Evolutionary conservation across 2,329 filamentous ascomycete genomes (phyloP).

Genomic region (Chrysoporthe puriensis): DNA sequence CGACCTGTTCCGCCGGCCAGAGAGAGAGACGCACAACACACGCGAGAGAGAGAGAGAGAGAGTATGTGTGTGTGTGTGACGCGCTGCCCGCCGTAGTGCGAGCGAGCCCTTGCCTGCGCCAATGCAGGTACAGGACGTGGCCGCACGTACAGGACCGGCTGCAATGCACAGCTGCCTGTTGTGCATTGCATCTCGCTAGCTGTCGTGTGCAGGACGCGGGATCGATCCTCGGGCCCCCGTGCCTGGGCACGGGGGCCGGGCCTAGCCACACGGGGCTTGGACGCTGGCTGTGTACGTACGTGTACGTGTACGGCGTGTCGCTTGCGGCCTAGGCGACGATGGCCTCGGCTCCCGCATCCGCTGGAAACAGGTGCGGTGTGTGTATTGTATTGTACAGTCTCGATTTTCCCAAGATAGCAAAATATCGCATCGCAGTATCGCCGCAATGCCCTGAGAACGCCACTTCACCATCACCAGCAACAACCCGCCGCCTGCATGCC

Average conservation of each 20-base stretch:
- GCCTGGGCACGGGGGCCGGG: background rate
- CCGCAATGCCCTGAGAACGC: slow-evolving; percentile 23
- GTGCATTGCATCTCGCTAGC: slow-evolving; percentile 3
- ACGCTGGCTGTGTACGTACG: background rate
- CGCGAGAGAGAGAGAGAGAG: background rate
- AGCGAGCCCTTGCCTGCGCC: background rate
- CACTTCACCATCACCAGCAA: slow-evolving; percentile 16
- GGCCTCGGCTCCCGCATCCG: background rate
- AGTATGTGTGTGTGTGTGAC: too few species aligned
- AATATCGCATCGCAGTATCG: slow-evolving; percentile 14
- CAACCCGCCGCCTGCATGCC: background rate
- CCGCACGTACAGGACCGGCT: background rate
- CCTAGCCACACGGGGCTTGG: background rate
- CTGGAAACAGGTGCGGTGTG: background rate
- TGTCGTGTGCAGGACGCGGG: background rate
- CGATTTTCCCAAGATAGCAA: slow-evolving; percentile 6
- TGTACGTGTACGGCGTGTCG: background rate
- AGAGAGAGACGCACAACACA: background rate
- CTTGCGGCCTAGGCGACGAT: background rate
- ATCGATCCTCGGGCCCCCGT: background rate
- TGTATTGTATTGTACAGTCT: slow-evolving; percentile 18
- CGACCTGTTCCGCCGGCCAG: background rate
- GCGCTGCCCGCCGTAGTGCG: background rate
- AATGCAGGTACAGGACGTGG: slow-evolving; percentile 1
- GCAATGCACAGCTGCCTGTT: background rate